Conservation (phyloP, 805 yeast genomes). For the Candida sphagnicola region DNA sequence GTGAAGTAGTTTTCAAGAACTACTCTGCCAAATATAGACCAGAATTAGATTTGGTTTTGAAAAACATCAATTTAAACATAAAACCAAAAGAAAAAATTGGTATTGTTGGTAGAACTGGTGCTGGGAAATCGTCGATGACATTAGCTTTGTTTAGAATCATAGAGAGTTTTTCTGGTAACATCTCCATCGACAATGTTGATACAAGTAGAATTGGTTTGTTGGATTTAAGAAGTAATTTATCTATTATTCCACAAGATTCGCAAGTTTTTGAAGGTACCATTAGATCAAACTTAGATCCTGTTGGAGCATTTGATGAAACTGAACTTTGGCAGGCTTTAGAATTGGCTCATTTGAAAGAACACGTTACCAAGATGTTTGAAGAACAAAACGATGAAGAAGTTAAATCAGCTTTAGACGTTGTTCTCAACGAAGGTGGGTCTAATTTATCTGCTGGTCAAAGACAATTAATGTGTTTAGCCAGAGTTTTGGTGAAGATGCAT, state of each 20-base stretch:
- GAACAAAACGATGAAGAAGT: conserved; percentile 23
- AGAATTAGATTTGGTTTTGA: conserved; percentile 40
- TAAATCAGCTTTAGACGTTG: conserved; percentile 28
- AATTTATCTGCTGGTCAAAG: conserved; percentile 52
- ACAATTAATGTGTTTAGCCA: conserved; percentile 68
- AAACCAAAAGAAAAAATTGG: conserved; percentile 40
- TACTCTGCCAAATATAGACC: conserved; percentile 43
- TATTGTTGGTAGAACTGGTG: conserved; percentile 45
- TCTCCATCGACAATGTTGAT: conserved; percentile 30
- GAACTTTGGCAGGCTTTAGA: conserved; percentile 40
- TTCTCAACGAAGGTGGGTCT: conserved; percentile 42
- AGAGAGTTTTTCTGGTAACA: conserved; percentile 34
- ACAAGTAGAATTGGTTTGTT: conserved; percentile 35
- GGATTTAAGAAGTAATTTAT: conserved; percentile 40
- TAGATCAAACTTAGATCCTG: conserved; percentile 40
- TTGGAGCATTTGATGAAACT: conserved; percentile 29
- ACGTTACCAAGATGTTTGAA: conserved; percentile 33
- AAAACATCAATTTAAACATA: conserved; percentile 31
- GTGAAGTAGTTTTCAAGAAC: conserved; percentile 32
- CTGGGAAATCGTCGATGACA: conserved; percentile 43
- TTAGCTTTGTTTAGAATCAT: conserved; percentile 42
- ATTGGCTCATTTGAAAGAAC: conserved; percentile 39
- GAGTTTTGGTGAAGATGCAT: conserved; percentile 66
- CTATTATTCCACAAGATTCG: conserved; percentile 45
- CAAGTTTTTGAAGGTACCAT: conserved; percentile 43